Conservation (phyloP, 2,329 filamentous ascomycete genomes). For the Catunica adiposa region DNA sequence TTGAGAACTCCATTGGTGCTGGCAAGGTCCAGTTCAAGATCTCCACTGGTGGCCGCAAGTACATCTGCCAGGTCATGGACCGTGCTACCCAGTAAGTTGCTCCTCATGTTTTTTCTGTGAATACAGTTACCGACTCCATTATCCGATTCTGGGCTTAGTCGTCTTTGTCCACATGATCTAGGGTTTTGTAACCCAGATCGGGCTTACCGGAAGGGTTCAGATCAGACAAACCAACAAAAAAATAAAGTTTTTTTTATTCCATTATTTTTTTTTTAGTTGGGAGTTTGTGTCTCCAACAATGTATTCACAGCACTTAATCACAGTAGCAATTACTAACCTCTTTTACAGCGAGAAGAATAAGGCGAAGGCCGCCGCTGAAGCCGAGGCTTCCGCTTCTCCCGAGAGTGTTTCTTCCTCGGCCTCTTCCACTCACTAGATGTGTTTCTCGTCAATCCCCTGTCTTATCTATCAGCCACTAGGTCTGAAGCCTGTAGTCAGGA, state of each 20-base stretch:
- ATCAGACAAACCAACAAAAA: background rate
- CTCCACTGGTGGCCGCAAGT: slow-evolving; percentile 25
- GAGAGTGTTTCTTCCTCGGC: slow-evolving; percentile 9
- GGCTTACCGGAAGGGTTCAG: background rate
- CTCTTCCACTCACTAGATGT: slow-evolving; percentile 1
- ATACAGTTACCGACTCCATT: too few relatives aligned
- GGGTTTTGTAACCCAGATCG: background rate
- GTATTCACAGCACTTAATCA: background rate
- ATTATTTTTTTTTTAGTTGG: background rate
- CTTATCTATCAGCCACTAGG: background rate
- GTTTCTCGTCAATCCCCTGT: background rate
- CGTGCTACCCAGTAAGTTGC: slow-evolving; percentile 28
- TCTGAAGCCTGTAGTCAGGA: background rate
- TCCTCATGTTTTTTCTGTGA: too few relatives aligned
- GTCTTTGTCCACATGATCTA: background rate
- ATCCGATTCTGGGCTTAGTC: too few relatives aligned
- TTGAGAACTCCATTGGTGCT: slow-evolving; percentile 22
- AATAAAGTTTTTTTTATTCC: background rate
- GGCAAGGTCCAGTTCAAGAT: slow-evolving; percentile 31
- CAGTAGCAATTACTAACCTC: background rate
- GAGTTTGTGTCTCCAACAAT: background rate
- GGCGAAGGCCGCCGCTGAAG: slow-evolving; percentile 24
- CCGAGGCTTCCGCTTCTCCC: slow-evolving; percentile 22
- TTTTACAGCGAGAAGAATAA: slow-evolving; percentile 26
- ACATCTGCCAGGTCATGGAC: slow-evolving; percentile 27